Percentiles rank a stretch among this genome's conserved stretches.
phyloP scores from a whole-genome alignment of 106 monocot species.

The Dendrobium catenatum region DNA sequence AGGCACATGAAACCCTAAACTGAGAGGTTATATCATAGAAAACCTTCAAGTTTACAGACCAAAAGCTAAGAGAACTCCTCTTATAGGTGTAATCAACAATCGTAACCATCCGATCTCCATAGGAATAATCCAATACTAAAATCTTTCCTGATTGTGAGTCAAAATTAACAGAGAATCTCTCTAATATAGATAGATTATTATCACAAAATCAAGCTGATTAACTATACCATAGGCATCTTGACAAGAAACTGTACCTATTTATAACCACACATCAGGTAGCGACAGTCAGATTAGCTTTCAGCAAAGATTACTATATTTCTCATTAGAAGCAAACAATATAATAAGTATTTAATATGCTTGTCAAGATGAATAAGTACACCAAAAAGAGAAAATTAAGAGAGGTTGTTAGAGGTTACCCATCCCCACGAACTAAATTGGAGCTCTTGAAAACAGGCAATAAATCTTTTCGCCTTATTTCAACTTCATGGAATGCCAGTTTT shows the following conservation, averaged over 20 bases:
- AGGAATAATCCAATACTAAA: too few relatives aligned
- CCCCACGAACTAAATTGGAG: slow-evolving; percentile 31
- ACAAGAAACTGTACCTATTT: neutral
- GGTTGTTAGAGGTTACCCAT: slow-evolving; percentile 40
- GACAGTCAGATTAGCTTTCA: neutral
- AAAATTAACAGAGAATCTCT: too few relatives aligned
- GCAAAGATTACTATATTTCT: neutral
- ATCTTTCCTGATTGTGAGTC: too few relatives aligned
- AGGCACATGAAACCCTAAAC: too few relatives aligned
- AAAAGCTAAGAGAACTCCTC: too few relatives aligned
- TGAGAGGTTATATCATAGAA: too few relatives aligned
- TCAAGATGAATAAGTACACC: neutral
- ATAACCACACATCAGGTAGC: neutral
- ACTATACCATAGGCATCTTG: neutral
- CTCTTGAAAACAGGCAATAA: slow-evolving; percentile 76
- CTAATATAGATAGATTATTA: neutral
- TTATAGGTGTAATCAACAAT: too few relatives aligned
- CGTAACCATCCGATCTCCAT: too few relatives aligned
- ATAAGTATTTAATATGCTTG: neutral
- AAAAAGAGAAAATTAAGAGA: neutral
- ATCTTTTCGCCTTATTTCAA: slow-evolving; percentile 77
- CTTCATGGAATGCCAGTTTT: slow-evolving; percentile 41
- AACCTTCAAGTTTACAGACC: too few relatives aligned
- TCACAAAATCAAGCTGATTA: neutral
- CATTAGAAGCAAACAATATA: neutral